Evolutionary conservation across 805 yeast species (phyloP), one percentile per base, ranked within the genome.

Genomic region (Pichia heedii): DNA sequence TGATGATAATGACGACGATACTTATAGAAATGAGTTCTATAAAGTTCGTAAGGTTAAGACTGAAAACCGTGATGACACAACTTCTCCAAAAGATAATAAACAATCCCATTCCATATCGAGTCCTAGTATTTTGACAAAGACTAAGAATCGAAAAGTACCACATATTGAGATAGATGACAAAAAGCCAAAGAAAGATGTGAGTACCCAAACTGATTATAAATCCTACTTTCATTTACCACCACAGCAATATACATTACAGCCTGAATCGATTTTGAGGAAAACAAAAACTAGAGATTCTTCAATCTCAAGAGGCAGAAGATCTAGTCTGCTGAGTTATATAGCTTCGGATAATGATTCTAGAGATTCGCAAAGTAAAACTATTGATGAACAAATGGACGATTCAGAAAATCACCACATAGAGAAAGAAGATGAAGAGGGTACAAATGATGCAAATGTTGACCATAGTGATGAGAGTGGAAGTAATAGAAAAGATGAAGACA

Each of bases 91-190:
- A n/a, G n/a, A 5, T 15, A 12, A 29, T 15, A 5, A 29, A 29
- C 32, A 29, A 8, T 8, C 27, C 7, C 10, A 11, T 8, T 7
- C 11, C 11, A 8, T 11, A 11, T 8, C 27, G 11, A 24, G 11
- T 24, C 11, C 27, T 8, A 24, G 11, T 11, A 24, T 24, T 11
- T 24, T 24, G 27, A 24, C 27, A 7, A 24, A 24, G 11, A 24
- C 13, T 10, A 29, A 29, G 8, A 29, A 10, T 29, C 16, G 13
- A 29, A 29, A 8, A 10, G 12, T 5, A 15, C 15, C 5, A 18
- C 36, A 39, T 22, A 39, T 43, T 27, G 46, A 35, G 22, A 43
- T 43, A 13, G 32, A 29, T 35, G 43, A 43, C 30, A 24, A 36
- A 18, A 24, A 20, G 16, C 7, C 20, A 15, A 32, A 29, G 19